Conservation (phyloP, 768 basidiomycete species). For the Ramaria rubella region DNA sequence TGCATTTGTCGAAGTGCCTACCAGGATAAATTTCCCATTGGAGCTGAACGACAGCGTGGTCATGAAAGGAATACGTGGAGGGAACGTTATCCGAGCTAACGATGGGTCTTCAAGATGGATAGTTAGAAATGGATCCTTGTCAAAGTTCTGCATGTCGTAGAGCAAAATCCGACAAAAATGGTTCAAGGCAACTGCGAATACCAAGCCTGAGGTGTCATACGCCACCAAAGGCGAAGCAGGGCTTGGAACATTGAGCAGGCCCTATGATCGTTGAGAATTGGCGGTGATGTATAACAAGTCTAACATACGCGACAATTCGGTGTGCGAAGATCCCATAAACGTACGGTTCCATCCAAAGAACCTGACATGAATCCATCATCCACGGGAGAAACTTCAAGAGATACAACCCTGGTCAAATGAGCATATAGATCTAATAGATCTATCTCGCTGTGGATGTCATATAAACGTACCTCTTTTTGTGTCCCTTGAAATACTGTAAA, state of each 20-base stretch:
- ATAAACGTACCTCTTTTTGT: conserved; percentile 53
- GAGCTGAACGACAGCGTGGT: conserved; percentile 88
- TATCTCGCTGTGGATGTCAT: neutral
- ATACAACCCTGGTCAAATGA: conserved; percentile 53
- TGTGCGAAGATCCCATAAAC: conserved; percentile 90
- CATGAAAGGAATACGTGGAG: conserved; percentile 83
- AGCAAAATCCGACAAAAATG: conserved; percentile 74
- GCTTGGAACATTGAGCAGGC: conserved; percentile 55
- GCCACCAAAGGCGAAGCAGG: conserved; percentile 73
- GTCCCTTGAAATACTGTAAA: conserved; percentile 91
- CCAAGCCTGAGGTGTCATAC: conserved; percentile 74
- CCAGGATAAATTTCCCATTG: conserved; percentile 82
- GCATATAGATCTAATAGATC: neutral
- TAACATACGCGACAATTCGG: conserved; percentile 49
- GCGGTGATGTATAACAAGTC: neutral
- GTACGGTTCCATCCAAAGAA: conserved; percentile 89
- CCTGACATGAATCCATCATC: conserved; percentile 96
- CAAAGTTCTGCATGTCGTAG: conserved; percentile 81
- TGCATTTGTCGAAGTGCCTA: conserved; percentile 87
- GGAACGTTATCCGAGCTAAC: conserved; percentile 66
- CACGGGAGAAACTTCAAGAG: conserved; percentile 84
- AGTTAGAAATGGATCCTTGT: conserved; percentile 86
- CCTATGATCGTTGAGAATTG: conserved; percentile 27
- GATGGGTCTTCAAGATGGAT: conserved; percentile 80
- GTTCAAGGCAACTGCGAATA: conserved; percentile 85